Percentiles rank a stretch among this genome's conserved stretches.
These are phyloP conservation scores for Penicillium bialowiezense DNA, from an alignment of 495 filamentous ascomycete species.

Conservation along the genomic window DNA sequence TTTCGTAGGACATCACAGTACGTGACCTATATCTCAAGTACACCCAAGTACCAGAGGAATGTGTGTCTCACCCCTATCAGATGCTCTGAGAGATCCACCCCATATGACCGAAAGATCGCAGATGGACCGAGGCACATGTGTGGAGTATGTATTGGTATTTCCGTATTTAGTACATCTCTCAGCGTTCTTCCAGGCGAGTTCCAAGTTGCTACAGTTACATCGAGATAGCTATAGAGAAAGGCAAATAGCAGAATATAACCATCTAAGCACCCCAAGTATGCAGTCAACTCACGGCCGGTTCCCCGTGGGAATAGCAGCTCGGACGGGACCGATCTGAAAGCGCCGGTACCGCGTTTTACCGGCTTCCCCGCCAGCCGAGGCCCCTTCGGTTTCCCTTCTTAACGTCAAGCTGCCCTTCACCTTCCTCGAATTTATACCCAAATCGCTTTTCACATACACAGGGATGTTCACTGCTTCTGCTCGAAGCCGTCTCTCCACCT, in stretches of 20 bases:
- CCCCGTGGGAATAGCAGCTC: conserved; percentile 8
- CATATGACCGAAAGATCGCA: conserved; percentile 1
- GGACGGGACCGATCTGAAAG: conserved; percentile 9
- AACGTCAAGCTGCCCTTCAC: conserved; percentile 4
- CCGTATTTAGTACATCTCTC: not conserved
- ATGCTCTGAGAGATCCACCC: too few species aligned
- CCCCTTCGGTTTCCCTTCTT: conserved; percentile 5
- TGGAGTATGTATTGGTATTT: conserved; percentile 13
- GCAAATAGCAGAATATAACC: not conserved
- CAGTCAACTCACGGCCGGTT: not conserved
- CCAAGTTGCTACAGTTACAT: too few species aligned
- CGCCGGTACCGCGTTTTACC: conserved; percentile 9
- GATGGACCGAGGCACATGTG: conserved; percentile 21
- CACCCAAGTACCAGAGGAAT: too few species aligned
- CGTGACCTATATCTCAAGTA: too few species aligned
- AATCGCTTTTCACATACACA: conserved; percentile 19
- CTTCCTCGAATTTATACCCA: conserved; percentile 4
- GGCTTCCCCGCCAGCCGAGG: conserved; percentile 8
- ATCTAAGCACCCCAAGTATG: not conserved
- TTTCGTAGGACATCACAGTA: too few species aligned
- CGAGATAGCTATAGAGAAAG: not conserved
- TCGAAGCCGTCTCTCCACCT: conserved; percentile 45
- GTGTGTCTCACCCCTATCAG: too few species aligned
- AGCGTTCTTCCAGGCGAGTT: too few species aligned
- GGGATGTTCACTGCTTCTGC: conserved; percentile 50